Percentiles rank a stretch among this genome's conserved stretches.
phyloP scores from a whole-genome alignment of 352 stramenopile genomes.

The Thalassiosira hispida region DNA sequence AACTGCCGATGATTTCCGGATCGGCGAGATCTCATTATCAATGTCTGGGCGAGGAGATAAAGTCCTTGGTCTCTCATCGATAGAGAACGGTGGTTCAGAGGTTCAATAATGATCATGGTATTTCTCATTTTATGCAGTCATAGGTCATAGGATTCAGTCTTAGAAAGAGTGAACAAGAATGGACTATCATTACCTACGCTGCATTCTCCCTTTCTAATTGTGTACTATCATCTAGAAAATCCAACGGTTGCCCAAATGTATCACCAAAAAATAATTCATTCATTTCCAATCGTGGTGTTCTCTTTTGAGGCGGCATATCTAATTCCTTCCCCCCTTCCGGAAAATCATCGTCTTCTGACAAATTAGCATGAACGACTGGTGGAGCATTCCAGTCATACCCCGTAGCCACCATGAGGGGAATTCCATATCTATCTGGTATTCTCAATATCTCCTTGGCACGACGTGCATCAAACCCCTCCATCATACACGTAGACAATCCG shows the following conservation, averaged over 20 bases:
- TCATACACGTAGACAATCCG: conserved; percentile 73
- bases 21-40: too few species aligned
- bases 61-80: too few species aligned
- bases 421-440: conserved; percentile 73
- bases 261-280: conserved; percentile 78
- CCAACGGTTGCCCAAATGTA: conserved; percentile 68
- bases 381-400: conserved; percentile 65
- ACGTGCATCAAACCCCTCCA: conserved; percentile 77
- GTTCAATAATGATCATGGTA: too few species aligned
- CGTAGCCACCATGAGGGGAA: conserved; percentile 67
- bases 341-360: conserved; percentile 28
- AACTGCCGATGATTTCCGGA: too few species aligned
- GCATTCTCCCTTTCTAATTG: conserved; percentile 9
- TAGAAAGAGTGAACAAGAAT: too few species aligned
- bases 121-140: too few species aligned
- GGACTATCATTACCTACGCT: background rate
- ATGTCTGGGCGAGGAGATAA: too few species aligned
- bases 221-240: conserved; percentile 10
- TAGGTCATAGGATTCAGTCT: too few species aligned
- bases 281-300: conserved; percentile 62
- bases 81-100: too few species aligned
- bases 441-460: conserved; percentile 65
- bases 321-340: conserved; percentile 1
- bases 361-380: conserved; percentile 13
- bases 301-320: background rate